A percentile compares a stretch with the other conserved stretches of the same genome.
Conservation (phyloP, 164 flowering plant genomes). For the Stephania japonica region DNA sequence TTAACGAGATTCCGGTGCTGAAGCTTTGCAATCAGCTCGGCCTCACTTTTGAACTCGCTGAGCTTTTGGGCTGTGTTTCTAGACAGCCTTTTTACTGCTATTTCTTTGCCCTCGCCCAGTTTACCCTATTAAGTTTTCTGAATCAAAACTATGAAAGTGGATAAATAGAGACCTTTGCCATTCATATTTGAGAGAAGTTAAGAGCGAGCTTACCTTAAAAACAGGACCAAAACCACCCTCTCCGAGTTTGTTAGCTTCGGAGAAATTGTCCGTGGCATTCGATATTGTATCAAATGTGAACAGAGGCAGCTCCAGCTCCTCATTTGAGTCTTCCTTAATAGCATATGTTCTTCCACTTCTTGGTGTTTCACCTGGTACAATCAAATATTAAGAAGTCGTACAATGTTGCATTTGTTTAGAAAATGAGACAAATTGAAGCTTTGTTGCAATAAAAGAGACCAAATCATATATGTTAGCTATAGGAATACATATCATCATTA, state of each 20-base stretch:
- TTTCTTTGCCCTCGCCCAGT: conserved; percentile 26
- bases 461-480: too few species aligned
- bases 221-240: conserved; percentile 34
- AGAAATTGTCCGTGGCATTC: conserved; percentile 24
- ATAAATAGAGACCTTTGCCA: background rate
- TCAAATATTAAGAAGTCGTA: too few species aligned
- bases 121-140: conserved; percentile 18
- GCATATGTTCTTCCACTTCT: too few species aligned
- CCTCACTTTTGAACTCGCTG: conserved; percentile 42
- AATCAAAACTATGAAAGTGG: background rate
- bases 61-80: conserved; percentile 31
- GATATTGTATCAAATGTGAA: conserved; percentile 11
- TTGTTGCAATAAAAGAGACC: too few species aligned
- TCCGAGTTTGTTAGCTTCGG: conserved; percentile 20
- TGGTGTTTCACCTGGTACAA: too few species aligned
- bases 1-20: conserved; percentile 53
- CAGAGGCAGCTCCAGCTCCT: conserved; percentile 17
- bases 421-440: too few species aligned
- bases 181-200: background rate
- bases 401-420: too few species aligned
- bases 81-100: conserved; percentile 41
- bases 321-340: background rate
- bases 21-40: conserved; percentile 33
- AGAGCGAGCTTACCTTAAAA: conserved; percentile 17
- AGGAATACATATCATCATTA: too few species aligned